Evolutionary conservation across 2,329 filamentous ascomycete species (phyloP).

Genomic region (Stenocarpella maydis): DNA sequence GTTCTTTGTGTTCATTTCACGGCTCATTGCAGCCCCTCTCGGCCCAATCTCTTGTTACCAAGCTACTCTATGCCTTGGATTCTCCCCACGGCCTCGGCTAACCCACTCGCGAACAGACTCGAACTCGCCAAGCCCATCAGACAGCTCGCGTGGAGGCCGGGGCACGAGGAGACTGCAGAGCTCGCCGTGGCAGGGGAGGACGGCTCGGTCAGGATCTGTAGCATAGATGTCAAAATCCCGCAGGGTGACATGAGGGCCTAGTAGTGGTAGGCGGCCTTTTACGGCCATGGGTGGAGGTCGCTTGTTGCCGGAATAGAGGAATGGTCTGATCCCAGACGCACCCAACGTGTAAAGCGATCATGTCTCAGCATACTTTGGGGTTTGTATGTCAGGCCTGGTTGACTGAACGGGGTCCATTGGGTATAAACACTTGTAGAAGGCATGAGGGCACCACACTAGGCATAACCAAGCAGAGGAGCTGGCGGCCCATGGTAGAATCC

Average conservation of each 20-base stretch:
- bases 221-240: slow-evolving; percentile 43
- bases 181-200: slow-evolving; percentile 68
- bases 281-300: too few species aligned
- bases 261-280: background rate
- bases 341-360: background rate
- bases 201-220: slow-evolving; percentile 66
- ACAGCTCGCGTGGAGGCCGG: slow-evolving; percentile 75
- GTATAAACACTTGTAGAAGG: slow-evolving; percentile 33
- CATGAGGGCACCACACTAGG: background rate
- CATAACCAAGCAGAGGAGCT: too few species aligned
- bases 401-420: background rate
- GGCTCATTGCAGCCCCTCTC: background rate
- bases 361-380: background rate
- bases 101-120: slow-evolving; percentile 46
- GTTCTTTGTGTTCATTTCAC: background rate
- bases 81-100: background rate
- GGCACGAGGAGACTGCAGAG: slow-evolving; percentile 44
- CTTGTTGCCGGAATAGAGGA: background rate
- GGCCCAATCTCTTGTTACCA: background rate
- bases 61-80: background rate
- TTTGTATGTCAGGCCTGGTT: background rate
- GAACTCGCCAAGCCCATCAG: slow-evolving; percentile 71
- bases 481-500: too few species aligned
- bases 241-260: background rate
- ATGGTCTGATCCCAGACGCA: too few species aligned